Conservation (phyloP, 108 stramenopile species). For the Hondaea fermentalgiana region DNA sequence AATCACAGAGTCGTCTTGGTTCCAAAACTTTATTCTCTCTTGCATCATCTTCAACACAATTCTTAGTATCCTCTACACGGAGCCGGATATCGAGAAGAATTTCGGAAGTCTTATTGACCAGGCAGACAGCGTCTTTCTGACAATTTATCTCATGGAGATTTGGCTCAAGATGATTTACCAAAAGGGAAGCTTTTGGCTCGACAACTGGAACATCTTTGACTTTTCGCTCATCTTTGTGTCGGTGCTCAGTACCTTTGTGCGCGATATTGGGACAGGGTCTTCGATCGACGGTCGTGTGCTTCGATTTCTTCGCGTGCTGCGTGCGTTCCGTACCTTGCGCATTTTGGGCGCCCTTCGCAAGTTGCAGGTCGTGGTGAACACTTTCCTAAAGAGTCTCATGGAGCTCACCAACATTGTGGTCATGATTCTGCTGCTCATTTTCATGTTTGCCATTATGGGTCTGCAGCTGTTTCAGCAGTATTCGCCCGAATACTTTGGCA, state of each 20-base stretch:
- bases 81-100: background rate
- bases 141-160: background rate
- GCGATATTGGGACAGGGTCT: background rate
- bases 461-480: background rate
- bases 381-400: background rate
- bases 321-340: background rate
- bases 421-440: slow-evolving; percentile 15
- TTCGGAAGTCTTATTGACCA: background rate
- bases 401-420: slow-evolving; percentile 12
- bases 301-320: background rate
- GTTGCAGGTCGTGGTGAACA: background rate
- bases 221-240: background rate
- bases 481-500: background rate
- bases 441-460: slow-evolving; percentile 1
- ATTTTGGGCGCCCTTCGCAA: background rate
- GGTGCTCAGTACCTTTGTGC: background rate
- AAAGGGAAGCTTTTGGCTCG: background rate
- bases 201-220: slow-evolving; percentile 14
- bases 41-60: slow-evolving; percentile 11
- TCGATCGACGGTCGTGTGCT: background rate
- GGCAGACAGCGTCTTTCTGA: background rate
- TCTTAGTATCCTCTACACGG: background rate
- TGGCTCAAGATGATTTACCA: background rate
- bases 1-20: background rate
- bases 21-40: background rate